phyloP scores from a whole-genome alignment of 2,329 filamentous ascomycete genomes.

The Podosphaera xanthii region DNA sequence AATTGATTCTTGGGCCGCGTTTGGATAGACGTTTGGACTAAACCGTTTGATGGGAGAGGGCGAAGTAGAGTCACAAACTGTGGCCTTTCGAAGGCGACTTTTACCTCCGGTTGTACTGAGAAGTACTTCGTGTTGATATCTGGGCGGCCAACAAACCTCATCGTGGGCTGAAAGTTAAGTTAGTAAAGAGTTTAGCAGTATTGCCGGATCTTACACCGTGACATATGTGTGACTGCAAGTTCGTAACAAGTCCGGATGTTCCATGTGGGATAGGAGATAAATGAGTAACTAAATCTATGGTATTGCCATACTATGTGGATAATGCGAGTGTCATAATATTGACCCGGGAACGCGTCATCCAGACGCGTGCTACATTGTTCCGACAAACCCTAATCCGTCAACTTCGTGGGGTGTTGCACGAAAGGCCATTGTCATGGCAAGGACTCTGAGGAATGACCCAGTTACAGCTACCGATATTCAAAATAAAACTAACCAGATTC shows the following conservation, averaged over 20 bases:
- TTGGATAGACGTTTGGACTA: conserved; percentile 3
- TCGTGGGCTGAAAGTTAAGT: neutral
- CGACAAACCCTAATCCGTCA: neutral
- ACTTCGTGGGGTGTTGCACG: neutral
- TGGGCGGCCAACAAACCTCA: conserved; percentile 35
- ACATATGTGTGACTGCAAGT: neutral
- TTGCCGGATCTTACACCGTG: neutral
- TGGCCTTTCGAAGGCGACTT: conserved; percentile 45
- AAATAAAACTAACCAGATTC: conserved; percentile 19
- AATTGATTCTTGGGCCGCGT: neutral
- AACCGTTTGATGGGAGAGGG: conserved; percentile 37
- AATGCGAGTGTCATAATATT: neutral
- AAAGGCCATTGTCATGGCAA: neutral
- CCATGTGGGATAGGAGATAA: neutral
- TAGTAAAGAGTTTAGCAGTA: neutral
- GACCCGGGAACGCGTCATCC: neutral
- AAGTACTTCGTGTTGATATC: conserved; percentile 41
- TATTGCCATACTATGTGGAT: neutral
- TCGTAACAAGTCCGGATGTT: neutral
- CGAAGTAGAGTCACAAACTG: conserved; percentile 42
- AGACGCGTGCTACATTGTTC: neutral
- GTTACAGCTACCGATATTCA: neutral
- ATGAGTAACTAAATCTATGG: neutral
- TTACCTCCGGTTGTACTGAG: conserved; percentile 55
- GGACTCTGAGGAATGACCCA: neutral